Base-by-base conservation (phyloP, 1,284 basidiomycete species). In the Laetiporus sulphureus region DNA sequence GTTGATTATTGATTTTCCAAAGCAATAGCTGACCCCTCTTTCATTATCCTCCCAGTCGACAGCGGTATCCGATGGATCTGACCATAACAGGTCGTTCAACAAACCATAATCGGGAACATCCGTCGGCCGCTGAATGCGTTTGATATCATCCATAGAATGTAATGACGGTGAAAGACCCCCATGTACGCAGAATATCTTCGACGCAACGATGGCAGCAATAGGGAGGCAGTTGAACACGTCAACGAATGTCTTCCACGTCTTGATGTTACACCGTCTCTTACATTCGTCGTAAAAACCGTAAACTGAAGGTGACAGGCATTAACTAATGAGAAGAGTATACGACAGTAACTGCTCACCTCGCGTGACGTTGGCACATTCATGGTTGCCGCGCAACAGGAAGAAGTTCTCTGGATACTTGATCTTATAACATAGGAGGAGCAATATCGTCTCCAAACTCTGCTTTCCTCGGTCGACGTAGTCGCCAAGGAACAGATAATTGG, bases 251-350 rank as follows among this genome's bases (percentile, higher is more conserved):
- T 98, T 99, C 96, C 96, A 99, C 30, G 92, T 94, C 73, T 99
- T 99, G 77, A 99, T 95, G 66, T 97, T 98, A 73, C 92, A 95
- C 54, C 96, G 81, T 59, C 96, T 84, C 71, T 99, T 99, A 77
- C 96, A 99, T 70, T 99, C 95, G 69, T 99, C 95, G 66, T 99
- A 99, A 69, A 99, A 99, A 31, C 95, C 95, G 61, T 99, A 99
- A 21, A 99, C 95, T 93, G 25, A 60, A 29, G 10, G 27, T 29
- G 18, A 41, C 25, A 34, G 41, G 47, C n/a, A n/a, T n/a, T n/a
- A n/a, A 40, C 47, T 56, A 51, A 53, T 53, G 48, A 45, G 27
- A 42, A 10, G 22, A 45, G 38, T 40, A 41, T 39, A 44, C 27
- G 29, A 24, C 16, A 42, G 38, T 33, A 32, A 46, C 41, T 31